phyloP scores from a whole-genome alignment of 139 green algal genomes.

The Micractinium conductrix region DNA sequence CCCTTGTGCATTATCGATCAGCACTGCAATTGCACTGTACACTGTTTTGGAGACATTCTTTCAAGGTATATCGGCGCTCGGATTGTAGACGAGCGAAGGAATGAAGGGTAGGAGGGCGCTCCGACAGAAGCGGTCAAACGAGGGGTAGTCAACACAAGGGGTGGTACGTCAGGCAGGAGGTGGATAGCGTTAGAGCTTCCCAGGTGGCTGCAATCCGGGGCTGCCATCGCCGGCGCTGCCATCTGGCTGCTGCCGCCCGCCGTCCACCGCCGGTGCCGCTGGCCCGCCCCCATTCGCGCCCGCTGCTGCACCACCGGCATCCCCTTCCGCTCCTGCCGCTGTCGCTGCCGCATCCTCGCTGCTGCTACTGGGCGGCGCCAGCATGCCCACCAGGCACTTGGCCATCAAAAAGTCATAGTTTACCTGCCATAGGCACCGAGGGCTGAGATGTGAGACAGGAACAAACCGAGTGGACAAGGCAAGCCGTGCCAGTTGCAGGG shows the following conservation, averaged over 20 bases:
- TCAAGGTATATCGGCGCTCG: not conserved
- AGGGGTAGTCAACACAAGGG: too few species aligned
- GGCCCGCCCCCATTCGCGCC: not conserved
- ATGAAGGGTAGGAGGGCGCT: not conserved
- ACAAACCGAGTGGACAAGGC: too few species aligned
- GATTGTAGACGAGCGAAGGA: not conserved
- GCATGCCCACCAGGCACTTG: constrained; percentile 78
- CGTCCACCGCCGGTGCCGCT: not conserved
- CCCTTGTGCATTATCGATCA: too few species aligned
- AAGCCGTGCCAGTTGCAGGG: too few species aligned
- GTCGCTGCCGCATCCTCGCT: not conserved
- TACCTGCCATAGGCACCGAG: too few species aligned
- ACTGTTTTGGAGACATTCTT: not conserved
- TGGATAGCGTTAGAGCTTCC: too few species aligned
- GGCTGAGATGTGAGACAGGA: too few species aligned
- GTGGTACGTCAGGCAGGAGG: too few species aligned
- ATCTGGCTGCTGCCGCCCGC: not conserved
- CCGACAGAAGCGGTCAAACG: too few species aligned
- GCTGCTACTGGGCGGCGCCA: not conserved
- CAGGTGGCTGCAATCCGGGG: too few species aligned
- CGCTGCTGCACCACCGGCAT: not conserved
- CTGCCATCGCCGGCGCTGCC: not conserved
- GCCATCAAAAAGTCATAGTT: constrained; percentile 86
- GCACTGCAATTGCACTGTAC: too few species aligned
- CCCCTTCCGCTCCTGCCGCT: not conserved